phyloP scores from a whole-genome alignment of 306 rosid genomes.

The Elaeagnus macrophylla region DNA sequence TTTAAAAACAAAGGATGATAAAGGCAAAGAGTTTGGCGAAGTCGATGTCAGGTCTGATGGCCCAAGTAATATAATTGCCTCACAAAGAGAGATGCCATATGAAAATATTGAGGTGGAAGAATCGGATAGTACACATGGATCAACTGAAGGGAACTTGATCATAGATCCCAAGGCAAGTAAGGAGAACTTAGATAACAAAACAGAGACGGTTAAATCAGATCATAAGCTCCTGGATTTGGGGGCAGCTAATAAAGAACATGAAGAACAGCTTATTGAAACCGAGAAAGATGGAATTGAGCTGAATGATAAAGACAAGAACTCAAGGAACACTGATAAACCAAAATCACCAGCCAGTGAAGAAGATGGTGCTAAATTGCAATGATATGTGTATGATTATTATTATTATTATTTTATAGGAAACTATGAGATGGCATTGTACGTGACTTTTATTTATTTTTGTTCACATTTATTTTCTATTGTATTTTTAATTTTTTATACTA shows the following conservation, averaged over 20 bases:
- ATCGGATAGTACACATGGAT: constrained; percentile 17
- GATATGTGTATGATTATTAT: too few relatives aligned
- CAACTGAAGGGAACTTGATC: constrained; percentile 7
- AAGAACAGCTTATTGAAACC: neutral
- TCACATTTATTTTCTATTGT: too few relatives aligned
- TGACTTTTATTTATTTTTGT: too few relatives aligned
- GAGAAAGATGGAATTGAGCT: too few relatives aligned
- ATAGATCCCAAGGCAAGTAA: constrained; percentile 14
- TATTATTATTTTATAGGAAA: too few relatives aligned
- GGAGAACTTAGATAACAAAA: constrained; percentile 9
- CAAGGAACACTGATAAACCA: constrained; percentile 5
- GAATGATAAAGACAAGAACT: too few relatives aligned
- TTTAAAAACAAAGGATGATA: neutral
- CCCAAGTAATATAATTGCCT: constrained; percentile 10
- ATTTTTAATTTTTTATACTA: too few relatives aligned
- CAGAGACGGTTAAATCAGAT: constrained; percentile 16
- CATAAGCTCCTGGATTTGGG: neutral
- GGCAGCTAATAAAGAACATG: constrained; percentile 13
- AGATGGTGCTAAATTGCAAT: constrained; percentile 12
- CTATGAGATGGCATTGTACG: too few relatives aligned
- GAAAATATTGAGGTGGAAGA: constrained; percentile 11
- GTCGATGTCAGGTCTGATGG: constrained; percentile 13
- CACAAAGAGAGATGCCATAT: neutral
- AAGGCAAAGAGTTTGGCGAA: constrained; percentile 22
- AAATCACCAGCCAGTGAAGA: constrained; percentile 14